Conservation (phyloP, 495 filamentous ascomycete genomes). For the Penicillium daleae region DNA sequence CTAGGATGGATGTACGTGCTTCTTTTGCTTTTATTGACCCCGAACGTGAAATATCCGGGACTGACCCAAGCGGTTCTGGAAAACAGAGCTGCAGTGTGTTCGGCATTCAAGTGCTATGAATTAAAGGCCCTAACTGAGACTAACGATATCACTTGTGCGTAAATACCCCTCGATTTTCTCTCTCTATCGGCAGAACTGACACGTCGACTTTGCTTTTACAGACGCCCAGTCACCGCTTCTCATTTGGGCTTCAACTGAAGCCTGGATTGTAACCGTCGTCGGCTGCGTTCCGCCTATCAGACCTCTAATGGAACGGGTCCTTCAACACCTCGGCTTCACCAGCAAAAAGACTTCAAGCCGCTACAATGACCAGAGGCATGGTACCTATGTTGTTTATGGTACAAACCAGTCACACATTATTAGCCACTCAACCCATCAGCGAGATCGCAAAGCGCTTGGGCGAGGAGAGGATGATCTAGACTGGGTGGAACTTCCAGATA, state of each 20-base stretch:
- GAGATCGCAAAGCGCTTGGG: no score
- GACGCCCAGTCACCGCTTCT: constrained; percentile 28
- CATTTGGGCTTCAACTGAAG: constrained; percentile 34
- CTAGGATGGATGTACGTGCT: no score
- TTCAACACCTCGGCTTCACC: constrained; percentile 15
- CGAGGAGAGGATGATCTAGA: no score
- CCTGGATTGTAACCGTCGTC: constrained; percentile 35
- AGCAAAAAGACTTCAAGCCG: constrained; percentile 18
- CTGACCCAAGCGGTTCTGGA: no score
- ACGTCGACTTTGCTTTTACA: neutral
- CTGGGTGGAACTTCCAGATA: no score
- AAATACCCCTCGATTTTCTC: neutral
- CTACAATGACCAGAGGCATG: neutral
- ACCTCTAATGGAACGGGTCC: constrained; percentile 22
- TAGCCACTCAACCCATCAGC: no score
- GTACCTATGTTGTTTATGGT: no score
- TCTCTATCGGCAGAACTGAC: neutral
- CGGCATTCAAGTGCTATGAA: constrained; percentile 31
- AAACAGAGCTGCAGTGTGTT: constrained; percentile 21
- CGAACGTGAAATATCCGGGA: no score
- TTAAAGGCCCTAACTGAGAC: constrained; percentile 25
- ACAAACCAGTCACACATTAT: no score
- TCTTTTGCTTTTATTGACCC: no score
- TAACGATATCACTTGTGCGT: constrained; percentile 25
- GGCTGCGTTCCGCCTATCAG: constrained; percentile 33